phyloP scores from a whole-genome alignment of 1,284 basidiomycete species.

The Veloboletus limbatus region DNA sequence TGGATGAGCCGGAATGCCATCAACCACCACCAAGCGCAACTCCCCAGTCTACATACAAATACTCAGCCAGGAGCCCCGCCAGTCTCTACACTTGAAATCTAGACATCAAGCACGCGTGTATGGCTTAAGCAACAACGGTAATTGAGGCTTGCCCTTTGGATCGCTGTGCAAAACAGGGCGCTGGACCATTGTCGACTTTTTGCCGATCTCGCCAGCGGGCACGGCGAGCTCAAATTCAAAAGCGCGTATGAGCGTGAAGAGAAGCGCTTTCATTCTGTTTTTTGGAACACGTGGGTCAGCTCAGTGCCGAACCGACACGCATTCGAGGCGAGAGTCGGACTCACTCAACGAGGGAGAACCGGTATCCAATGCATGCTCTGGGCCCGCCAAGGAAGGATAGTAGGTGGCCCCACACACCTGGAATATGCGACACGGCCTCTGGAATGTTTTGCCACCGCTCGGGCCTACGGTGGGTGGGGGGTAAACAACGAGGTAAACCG shows the following conservation, averaged over 20 bases:
- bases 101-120: constrained; percentile 4
- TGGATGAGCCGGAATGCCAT: too few species aligned
- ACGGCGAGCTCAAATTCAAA: constrained; percentile 56
- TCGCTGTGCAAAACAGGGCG: constrained; percentile 37
- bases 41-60: too few species aligned
- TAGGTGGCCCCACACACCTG: constrained; percentile 58
- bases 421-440: constrained; percentile 44
- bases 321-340: constrained; percentile 10
- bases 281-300: too few species aligned
- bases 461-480: constrained; percentile 38
- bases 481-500: not conserved
- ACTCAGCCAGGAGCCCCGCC: too few species aligned
- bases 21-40: too few species aligned
- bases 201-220: constrained; percentile 40
- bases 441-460: constrained; percentile 58
- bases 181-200: constrained; percentile 38
- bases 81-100: too few species aligned
- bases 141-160: constrained; percentile 14
- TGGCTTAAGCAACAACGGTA: constrained; percentile 21
- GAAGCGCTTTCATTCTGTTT: constrained; percentile 54
- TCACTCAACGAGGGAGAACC: constrained; percentile 69
- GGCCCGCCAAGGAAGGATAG: constrained; percentile 62
- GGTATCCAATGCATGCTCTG: constrained; percentile 66
- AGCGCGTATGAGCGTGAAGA: constrained; percentile 54
- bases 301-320: not conserved